These are phyloP conservation scores for Limonium bicolor DNA, from an alignment of 148 eudicot genomes.

Conservation along the genomic window DNA sequence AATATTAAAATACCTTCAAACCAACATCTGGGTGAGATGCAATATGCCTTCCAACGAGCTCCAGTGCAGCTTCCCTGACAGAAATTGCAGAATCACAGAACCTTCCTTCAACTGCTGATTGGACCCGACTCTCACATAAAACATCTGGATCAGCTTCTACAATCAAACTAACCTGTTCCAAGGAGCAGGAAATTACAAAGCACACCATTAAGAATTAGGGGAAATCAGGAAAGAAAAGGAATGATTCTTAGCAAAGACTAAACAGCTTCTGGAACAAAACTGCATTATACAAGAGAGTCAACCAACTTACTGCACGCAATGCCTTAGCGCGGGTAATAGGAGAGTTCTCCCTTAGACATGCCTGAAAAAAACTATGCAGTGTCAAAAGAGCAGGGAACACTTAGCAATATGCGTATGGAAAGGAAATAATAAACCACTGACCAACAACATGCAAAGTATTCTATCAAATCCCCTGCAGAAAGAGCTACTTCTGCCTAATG, in stretches of 20 bases:
- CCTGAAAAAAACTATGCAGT: slow-evolving; percentile 31
- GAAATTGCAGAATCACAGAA: slow-evolving; percentile 93
- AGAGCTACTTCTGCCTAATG: slow-evolving; percentile 71
- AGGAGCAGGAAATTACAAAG: too few relatives aligned
- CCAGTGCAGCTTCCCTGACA: slow-evolving; percentile 95
- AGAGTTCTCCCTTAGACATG: slow-evolving; percentile 83
- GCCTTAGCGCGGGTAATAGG: slow-evolving; percentile 95
- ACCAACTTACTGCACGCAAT: slow-evolving; percentile 71
- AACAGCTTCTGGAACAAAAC: neutral
- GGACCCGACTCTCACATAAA: slow-evolving; percentile 71
- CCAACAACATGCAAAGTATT: slow-evolving; percentile 89
- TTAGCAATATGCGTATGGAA: too few relatives aligned
- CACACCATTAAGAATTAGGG: slow-evolving; percentile 7
- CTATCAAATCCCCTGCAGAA: slow-evolving; percentile 95
- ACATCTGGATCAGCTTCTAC: slow-evolving; percentile 99
- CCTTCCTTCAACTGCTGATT: slow-evolving; percentile 92
- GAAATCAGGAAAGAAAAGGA: neutral
- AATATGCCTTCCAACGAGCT: slow-evolving; percentile 93
- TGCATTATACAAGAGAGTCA: neutral
- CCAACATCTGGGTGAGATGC: slow-evolving; percentile 99
- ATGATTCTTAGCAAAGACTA: neutral
- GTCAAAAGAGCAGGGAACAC: slow-evolving; percentile 1
- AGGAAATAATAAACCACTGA: slow-evolving; percentile 18
- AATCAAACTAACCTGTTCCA: slow-evolving; percentile 75
- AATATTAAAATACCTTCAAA: slow-evolving; percentile 41